These are phyloP conservation scores for Penicillium ucsense DNA, from an alignment of 495 filamentous ascomycete species.

Conservation along the genomic window DNA sequence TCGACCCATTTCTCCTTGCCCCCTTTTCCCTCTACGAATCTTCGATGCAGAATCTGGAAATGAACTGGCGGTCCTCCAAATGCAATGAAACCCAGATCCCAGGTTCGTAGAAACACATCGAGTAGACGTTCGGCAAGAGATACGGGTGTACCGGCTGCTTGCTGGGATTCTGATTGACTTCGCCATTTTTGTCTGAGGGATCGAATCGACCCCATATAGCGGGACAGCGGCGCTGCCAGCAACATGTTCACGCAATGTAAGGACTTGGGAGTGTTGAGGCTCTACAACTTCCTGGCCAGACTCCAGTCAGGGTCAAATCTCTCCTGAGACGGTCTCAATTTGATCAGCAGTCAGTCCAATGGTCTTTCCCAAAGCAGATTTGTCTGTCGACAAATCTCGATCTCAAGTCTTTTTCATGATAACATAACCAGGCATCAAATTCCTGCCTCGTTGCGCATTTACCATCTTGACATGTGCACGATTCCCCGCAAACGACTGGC, in stretches of 20 bases:
- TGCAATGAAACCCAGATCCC: conserved; percentile 61
- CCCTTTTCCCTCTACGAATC: conserved; percentile 50
- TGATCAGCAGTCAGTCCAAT: too few relatives aligned
- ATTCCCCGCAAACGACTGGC: too few relatives aligned
- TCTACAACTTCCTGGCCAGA: neutral
- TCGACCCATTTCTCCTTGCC: conserved; percentile 58
- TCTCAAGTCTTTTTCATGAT: too few relatives aligned
- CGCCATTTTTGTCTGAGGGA: conserved; percentile 7
- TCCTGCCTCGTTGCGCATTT: too few relatives aligned
- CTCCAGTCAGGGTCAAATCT: too few relatives aligned
- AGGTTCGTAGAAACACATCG: conserved; percentile 41
- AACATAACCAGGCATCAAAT: too few relatives aligned
- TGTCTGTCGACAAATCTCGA: too few relatives aligned
- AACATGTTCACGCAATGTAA: neutral
- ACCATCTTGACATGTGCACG: too few relatives aligned
- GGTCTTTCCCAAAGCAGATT: too few relatives aligned
- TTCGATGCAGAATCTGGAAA: conserved; percentile 55
- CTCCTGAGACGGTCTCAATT: too few relatives aligned
- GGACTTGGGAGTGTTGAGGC: neutral
- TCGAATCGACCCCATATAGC: neutral
- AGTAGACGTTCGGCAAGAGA: conserved; percentile 5
- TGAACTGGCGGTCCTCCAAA: conserved; percentile 68
- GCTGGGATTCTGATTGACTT: conserved; percentile 1
- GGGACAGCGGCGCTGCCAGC: neutral
- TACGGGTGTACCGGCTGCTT: neutral